Evolutionary conservation across 1,284 basidiomycete genomes (phyloP).

Genomic region (Boletus semigastroideus): DNA sequence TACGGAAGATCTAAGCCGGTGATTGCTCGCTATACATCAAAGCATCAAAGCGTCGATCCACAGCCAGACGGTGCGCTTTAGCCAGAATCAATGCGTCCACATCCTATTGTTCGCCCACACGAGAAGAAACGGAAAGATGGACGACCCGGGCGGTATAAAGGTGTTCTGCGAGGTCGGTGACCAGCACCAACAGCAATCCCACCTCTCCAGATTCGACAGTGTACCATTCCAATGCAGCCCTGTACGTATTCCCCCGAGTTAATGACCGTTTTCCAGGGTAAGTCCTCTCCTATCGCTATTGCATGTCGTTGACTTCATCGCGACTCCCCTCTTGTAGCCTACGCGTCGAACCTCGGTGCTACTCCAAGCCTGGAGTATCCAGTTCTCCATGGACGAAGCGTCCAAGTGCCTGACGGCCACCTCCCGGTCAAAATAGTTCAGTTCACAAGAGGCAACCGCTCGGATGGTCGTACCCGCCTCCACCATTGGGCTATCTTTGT

Average conservation of each 20-base stretch:
- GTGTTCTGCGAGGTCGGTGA: neutral
- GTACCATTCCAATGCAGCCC: constrained; percentile 1
- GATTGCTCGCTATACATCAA: neutral
- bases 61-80: too few species aligned
- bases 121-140: neutral
- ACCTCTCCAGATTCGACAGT: neutral
- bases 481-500: too few species aligned
- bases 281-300: neutral
- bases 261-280: constrained; percentile 8
- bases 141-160: constrained; percentile 9
- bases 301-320: neutral
- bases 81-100: neutral
- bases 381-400: constrained; percentile 2
- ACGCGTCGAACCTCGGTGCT: constrained; percentile 6
- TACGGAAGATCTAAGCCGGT: neutral
- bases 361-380: constrained; percentile 4
- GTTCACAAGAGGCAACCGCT: constrained; percentile 10
- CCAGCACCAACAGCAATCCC: neutral
- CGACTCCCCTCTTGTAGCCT: constrained; percentile 1
- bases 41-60: neutral
- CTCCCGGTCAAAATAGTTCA: constrained; percentile 20
- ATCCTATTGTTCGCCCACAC: constrained; percentile 2
- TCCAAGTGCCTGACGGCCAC: constrained; percentile 13
- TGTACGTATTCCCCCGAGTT: constrained; percentile 12
- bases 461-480: neutral